phyloP scores from a whole-genome alignment of 1,284 basidiomycete genomes.

The Polyporus tsugae region DNA sequence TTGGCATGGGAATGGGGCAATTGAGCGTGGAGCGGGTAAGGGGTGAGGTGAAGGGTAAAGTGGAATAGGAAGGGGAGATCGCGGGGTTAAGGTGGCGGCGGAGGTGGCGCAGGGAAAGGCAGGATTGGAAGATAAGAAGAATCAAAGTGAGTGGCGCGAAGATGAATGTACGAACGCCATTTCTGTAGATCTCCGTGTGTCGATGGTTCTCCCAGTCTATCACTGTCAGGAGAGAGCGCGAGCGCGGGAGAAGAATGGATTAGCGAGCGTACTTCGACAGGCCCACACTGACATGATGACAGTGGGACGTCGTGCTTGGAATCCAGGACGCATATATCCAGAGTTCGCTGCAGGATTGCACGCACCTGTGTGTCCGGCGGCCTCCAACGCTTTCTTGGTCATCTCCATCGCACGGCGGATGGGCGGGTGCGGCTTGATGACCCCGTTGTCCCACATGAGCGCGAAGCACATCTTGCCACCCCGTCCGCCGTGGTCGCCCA shows the following conservation, averaged over 20 bases:
- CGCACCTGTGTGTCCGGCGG: conserved; percentile 56
- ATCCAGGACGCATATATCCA: neutral
- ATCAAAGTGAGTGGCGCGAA: neutral
- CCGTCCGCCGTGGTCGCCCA: conserved; percentile 53
- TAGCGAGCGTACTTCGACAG: neutral
- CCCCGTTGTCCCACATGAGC: conserved; percentile 57
- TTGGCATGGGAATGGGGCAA: neutral
- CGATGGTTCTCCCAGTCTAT: conserved; percentile 64
- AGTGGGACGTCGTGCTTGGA: neutral
- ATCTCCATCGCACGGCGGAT: conserved; percentile 56
- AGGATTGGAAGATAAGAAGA: conserved; percentile 5
- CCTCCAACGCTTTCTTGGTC: conserved; percentile 53
- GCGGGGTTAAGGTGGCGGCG: neutral
- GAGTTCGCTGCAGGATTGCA: neutral
- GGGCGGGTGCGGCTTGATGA: conserved; percentile 60
- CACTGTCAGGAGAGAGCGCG: conserved; percentile 44
- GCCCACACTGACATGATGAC: neutral
- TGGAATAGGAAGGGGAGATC: neutral
- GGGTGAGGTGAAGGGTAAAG: neutral
- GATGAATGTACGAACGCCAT: conserved; percentile 49
- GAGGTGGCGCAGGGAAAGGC: neutral
- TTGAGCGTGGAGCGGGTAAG: neutral
- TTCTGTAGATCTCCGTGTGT: conserved; percentile 61
- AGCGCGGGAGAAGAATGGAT: conserved; percentile 9
- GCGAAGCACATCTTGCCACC: conserved; percentile 53